Percentiles rank a stretch among this genome's conserved stretches.
Evolutionary conservation across 805 yeast species (phyloP).

Genomic region (Saccharomyces jurei): DNA sequence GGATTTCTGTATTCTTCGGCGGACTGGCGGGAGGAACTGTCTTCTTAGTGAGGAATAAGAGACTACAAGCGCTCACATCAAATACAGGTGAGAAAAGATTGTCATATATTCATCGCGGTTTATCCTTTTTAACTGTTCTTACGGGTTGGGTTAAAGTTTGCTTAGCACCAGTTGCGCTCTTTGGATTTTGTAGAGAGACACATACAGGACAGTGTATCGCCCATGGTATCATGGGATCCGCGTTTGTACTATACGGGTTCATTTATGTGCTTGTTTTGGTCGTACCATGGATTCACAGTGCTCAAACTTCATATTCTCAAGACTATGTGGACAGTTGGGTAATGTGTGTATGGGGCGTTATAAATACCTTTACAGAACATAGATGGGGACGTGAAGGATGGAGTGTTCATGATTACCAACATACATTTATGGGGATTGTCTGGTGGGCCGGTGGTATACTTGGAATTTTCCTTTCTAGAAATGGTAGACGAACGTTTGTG

Average conservation of each 20-base stretch:
- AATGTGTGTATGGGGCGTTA: slow-evolving; percentile 85
- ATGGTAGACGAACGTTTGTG: slow-evolving; percentile 59
- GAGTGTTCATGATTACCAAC: slow-evolving; percentile 92
- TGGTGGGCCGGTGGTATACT: slow-evolving; percentile 94
- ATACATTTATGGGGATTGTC: slow-evolving; percentile 90
- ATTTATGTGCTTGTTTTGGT: slow-evolving; percentile 57
- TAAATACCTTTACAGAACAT: slow-evolving; percentile 93
- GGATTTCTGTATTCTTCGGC: slow-evolving; percentile 44
- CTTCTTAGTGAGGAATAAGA: slow-evolving; percentile 31
- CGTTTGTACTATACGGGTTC: slow-evolving; percentile 75
- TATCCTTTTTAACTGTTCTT: slow-evolving; percentile 41
- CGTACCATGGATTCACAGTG: slow-evolving; percentile 64
- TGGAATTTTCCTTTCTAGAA: slow-evolving; percentile 69
- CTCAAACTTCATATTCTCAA: slow-evolving; percentile 50
- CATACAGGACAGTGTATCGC: slow-evolving; percentile 95
- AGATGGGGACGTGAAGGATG: slow-evolving; percentile 86
- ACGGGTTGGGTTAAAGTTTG: slow-evolving; percentile 76
- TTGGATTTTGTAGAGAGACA: slow-evolving; percentile 77
- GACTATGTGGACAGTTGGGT: slow-evolving; percentile 77
- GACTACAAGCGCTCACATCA: slow-evolving; percentile 30
- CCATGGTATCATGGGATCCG: slow-evolving; percentile 93
- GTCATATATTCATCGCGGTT: slow-evolving; percentile 34
- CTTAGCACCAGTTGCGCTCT: slow-evolving; percentile 72
- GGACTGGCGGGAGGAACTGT: slow-evolving; percentile 47
- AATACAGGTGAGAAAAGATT: slow-evolving; percentile 33